These are phyloP conservation scores for Phialemonium atrogriseum DNA, from an alignment of 2,329 filamentous ascomycete species.

Conservation along the genomic window DNA sequence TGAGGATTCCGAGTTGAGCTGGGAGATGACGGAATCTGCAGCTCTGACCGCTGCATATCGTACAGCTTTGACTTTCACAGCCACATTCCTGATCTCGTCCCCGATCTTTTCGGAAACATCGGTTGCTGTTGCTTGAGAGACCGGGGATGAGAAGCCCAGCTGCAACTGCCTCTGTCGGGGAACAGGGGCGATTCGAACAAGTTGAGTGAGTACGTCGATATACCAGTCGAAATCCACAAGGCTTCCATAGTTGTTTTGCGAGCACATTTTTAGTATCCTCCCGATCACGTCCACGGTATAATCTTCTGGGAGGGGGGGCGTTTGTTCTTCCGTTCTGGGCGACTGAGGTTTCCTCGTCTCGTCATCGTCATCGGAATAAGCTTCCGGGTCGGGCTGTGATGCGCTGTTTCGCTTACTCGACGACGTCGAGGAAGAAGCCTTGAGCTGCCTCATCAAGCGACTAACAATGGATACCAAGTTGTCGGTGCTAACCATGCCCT, in stretches of 20 bases:
- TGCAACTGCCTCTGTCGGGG: conserved; percentile 32
- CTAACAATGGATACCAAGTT: conserved; percentile 80
- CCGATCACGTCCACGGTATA: conserved; percentile 78
- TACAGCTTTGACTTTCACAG: conserved; percentile 83
- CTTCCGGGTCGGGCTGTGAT: conserved; percentile 34
- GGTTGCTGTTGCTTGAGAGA: conserved; percentile 21
- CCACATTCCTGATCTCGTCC: conserved; percentile 78
- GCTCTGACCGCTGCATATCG: conserved; percentile 73
- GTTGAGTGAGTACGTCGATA: conserved; percentile 77
- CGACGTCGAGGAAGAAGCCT: conserved; percentile 48
- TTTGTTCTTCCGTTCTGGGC: conserved; percentile 26
- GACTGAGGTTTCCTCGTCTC: conserved; percentile 16
- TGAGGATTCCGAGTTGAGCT: conserved; percentile 42
- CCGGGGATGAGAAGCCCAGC: conserved; percentile 19
- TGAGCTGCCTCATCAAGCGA: conserved; percentile 79
- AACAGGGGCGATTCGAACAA: conserved; percentile 63
- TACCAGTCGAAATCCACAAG: conserved; percentile 96
- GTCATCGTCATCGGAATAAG: conserved; percentile 42
- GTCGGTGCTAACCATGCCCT: conserved; percentile 86
- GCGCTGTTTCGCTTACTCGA: conserved; percentile 28
- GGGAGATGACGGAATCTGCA: conserved; percentile 66
- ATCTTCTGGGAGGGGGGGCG: conserved; percentile 68
- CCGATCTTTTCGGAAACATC: conserved; percentile 67
- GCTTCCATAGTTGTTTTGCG: conserved; percentile 77
- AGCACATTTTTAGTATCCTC: conserved; percentile 82